phyloP scores from a whole-genome alignment of 306 rosid genomes.

The Chamaecrista fasciculata region DNA sequence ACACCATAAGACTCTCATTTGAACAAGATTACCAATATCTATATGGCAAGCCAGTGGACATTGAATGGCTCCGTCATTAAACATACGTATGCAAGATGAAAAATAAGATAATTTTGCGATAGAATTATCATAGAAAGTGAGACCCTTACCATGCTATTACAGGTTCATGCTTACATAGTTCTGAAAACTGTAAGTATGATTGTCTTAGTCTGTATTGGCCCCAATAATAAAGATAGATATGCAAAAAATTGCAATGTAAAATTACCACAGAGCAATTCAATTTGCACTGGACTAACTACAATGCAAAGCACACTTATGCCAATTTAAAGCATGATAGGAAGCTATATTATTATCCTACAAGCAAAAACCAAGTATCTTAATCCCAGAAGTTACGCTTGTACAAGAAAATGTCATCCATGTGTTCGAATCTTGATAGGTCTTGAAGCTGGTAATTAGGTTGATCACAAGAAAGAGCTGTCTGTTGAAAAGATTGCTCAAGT shows the following conservation, averaged over 20 bases:
- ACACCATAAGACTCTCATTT: constrained; percentile 16
- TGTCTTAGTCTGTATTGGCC: constrained; percentile 31
- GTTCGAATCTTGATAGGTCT: constrained; percentile 51
- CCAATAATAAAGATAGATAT: constrained; percentile 30
- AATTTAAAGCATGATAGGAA: constrained; percentile 38
- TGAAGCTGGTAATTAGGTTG: constrained; percentile 46
- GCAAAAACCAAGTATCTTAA: constrained; percentile 58
- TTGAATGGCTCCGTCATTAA: constrained; percentile 42
- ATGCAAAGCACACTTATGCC: constrained; percentile 36
- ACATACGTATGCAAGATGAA: constrained; percentile 18
- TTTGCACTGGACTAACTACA: constrained; percentile 41
- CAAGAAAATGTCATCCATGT: constrained; percentile 73
- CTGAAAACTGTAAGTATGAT: constrained; percentile 30
- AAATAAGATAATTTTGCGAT: constrained; percentile 9
- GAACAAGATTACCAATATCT: constrained; percentile 18
- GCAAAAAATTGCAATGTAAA: constrained; percentile 38
- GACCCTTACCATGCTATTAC: constrained; percentile 37
- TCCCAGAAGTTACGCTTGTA: constrained; percentile 72
- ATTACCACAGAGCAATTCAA: constrained; percentile 51
- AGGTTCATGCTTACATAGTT: constrained; percentile 33
- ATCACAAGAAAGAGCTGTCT: constrained; percentile 29
- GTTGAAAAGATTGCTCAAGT: constrained; percentile 46
- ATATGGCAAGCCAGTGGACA: constrained; percentile 40
- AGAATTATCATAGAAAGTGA: constrained; percentile 25
- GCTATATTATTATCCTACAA: constrained; percentile 49